Evolutionary conservation across 164 flowering plant species (phyloP), one percentile per base, ranked within the genome.

Genomic region (Annona squamosa): DNA sequence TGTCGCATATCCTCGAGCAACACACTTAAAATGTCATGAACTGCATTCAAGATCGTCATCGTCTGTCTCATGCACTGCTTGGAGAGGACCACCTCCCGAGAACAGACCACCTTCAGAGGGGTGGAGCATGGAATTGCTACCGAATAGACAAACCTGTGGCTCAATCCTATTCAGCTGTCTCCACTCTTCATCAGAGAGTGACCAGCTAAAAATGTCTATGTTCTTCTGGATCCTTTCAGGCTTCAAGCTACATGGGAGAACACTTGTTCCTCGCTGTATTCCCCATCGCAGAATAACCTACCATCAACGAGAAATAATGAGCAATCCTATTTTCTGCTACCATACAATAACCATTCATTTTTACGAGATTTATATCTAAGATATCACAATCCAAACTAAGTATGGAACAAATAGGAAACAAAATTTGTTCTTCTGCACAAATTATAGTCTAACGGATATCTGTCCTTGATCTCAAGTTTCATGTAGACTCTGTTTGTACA

Each of bases 281-380:
- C 93, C 93, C 93, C 93, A 89, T 12, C 87, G 84, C 72, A 89
- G 75, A 82, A 87, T 83, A 37, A 86, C 82, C 91, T 89, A 47
- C 68, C 75, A 48, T 3, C 16, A 18, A 72, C 9, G 26, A 74
- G 65, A 65, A n/a, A 47, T 13, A 18, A 72, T 4, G 6, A 17
- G 19, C 5, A n/a, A 46, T 68, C 37, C 37, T 26, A 26, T 26
- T 26, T 26, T 26, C 37, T 26, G 37, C 37, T 26, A n/a, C 56
- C 46, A 1, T 43, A 42, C 6, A 68, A 17, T 68, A 4, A 2
- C 70, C 46, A 46, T 12, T 16, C 42, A 43, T 42, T 37, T 65
- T 18, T 46, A 41, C n/a, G 13, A 41, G 9, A 12, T 3, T 5
- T 44, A 44, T 66, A 46, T 42, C 12, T 10, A 42, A 42, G 5